Conservation (phyloP, 495 filamentous ascomycete species). For the Neurospora africana region DNA sequence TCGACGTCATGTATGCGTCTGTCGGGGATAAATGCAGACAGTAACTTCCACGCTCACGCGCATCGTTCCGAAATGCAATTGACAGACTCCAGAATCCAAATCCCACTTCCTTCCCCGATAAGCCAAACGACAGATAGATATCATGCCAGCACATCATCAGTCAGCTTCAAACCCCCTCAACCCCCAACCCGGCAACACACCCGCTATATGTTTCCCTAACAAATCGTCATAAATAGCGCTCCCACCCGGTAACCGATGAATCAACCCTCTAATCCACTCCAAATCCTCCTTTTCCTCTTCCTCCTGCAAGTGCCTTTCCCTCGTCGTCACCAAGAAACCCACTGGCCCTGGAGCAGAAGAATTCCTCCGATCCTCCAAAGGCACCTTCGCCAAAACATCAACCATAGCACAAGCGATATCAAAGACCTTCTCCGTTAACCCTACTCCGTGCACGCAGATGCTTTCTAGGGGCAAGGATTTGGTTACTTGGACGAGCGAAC, state of each 20-base stretch:
- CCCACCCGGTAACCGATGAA: neutral
- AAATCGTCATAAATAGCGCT: neutral
- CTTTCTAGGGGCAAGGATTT: constrained; percentile 39
- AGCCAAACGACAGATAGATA: neutral
- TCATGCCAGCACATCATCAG: neutral
- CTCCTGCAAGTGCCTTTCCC: neutral
- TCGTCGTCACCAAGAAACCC: neutral
- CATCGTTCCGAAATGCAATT: neutral
- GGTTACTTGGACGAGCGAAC: constrained; percentile 44
- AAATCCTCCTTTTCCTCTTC: neutral
- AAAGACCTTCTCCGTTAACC: constrained; percentile 49
- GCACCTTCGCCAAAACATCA: constrained; percentile 35
- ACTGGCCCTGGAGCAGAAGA: neutral
- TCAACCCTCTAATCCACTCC: neutral
- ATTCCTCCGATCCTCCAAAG: constrained; percentile 13
- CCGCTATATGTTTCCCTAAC: neutral
- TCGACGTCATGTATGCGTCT: neutral
- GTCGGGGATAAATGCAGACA: neutral
- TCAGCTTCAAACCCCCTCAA: neutral
- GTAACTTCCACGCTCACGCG: neutral
- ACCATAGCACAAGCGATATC: constrained; percentile 46
- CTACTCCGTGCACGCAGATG: constrained; percentile 51
- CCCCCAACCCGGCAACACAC: neutral
- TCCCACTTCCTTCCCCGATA: neutral
- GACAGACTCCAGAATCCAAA: neutral